These are phyloP conservation scores for Odontarrhena argentea DNA, from an alignment of 345 rosid genomes.

Conservation along the genomic window DNA sequence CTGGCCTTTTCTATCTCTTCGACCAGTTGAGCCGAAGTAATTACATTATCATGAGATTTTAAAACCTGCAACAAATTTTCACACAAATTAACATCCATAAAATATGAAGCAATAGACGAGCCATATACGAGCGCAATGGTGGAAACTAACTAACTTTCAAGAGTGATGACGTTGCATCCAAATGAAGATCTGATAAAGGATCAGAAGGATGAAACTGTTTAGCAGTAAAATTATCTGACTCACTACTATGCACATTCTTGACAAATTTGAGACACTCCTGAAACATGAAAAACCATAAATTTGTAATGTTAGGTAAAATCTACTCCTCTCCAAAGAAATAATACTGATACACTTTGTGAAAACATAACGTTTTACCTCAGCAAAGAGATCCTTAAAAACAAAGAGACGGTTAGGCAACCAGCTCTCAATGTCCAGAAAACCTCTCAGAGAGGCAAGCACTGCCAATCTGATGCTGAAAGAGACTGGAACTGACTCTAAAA, in stretches of 20 bases:
- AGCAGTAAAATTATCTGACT: constrained; percentile 62
- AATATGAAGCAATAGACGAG: constrained; percentile 7
- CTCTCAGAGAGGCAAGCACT: constrained; percentile 80
- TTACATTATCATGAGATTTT: constrained; percentile 52
- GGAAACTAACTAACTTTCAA: constrained; percentile 61
- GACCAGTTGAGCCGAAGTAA: constrained; percentile 54
- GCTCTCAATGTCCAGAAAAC: constrained; percentile 67
- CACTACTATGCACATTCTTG: constrained; percentile 70
- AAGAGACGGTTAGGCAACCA: constrained; percentile 68
- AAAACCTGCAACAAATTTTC: constrained; percentile 55
- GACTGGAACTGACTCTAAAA: constrained; percentile 75
- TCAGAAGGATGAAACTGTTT: constrained; percentile 60
- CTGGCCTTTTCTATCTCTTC: constrained; percentile 79
- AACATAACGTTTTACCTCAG: constrained; percentile 56
- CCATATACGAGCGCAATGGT: constrained; percentile 5
- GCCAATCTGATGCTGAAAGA: constrained; percentile 74
- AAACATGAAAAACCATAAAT: constrained; percentile 28
- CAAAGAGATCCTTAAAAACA: constrained; percentile 67
- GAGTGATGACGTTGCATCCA: constrained; percentile 60
- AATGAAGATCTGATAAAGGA: constrained; percentile 57
- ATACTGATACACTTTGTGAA: not conserved
- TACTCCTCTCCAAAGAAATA: constrained; percentile 8
- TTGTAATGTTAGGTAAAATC: constrained; percentile 14
- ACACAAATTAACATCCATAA: constrained; percentile 14
- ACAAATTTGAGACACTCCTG: constrained; percentile 92